Base-by-base conservation (phyloP, 805 yeast genomes). In the Naumovozyma dairenensis region DNA sequence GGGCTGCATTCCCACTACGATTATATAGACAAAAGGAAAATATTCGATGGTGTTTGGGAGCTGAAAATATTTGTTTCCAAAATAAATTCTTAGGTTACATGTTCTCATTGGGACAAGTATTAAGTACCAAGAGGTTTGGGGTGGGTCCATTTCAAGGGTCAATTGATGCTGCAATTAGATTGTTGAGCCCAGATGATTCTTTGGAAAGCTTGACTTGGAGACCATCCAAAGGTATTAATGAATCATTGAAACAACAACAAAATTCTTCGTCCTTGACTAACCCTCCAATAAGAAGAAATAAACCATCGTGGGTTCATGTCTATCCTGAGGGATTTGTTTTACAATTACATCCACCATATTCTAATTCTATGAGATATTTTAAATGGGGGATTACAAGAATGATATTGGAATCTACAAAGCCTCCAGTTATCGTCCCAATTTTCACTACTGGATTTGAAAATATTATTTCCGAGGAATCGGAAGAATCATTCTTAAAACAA, bases 311-410 rank as follows among this genome's bases (percentile, higher is more conserved):
- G 97, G 73, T 92, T 38, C 97, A 89, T 54, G 74, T 86, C 4
- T 89, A 84, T 57, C 98, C 98, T 0, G 98, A 89, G 56, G 95
- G 94, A 0, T 84, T 79, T 54, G 97, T 89, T 4, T 71, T 89
- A 34, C 98, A 92, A 55, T 55, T 83, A 31, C 69, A 77, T 39
- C 77, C 79, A 22, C 96, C 96, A 0, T 76, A 74, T 52, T 66
- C 71, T 32, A 81, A 84, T 44, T 85, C 96, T 3, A 83, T 92
- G 92, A 66, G 96, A 42, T 89, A 83, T 58, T 89, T 92, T 66
- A 80, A 83, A 52, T 89, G 97, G 97, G 98, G 98, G 0, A 77
- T 86, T 1, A 73, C 94, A 2, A 67, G 98, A 44, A 53, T 87
- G 45, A 67, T 92, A 4, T 59, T 92, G 35, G 98, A 89, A 55